phyloP scores from a whole-genome alignment of 257 asterid genomes.

The Eucommia ulmoides region DNA sequence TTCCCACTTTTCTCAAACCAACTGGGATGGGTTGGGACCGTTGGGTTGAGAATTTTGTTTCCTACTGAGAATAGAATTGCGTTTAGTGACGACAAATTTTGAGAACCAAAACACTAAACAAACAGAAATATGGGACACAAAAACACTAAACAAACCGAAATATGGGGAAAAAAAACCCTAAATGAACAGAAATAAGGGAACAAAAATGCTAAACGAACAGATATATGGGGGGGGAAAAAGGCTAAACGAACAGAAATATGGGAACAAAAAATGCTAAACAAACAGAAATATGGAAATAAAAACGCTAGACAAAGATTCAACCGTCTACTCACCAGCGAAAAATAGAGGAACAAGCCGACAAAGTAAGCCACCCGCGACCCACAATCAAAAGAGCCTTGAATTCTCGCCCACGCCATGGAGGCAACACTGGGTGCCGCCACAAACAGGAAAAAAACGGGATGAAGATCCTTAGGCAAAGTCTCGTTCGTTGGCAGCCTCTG shows the following conservation, averaged over 20 bases:
- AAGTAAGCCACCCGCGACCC: constrained; percentile 66
- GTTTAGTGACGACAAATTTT: no score
- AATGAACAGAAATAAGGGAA: no score
- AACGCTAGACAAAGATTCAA: no score
- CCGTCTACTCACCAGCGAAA: constrained; percentile 61
- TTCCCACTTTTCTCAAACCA: no score
- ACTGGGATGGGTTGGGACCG: no score
- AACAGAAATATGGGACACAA: no score
- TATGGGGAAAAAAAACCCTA: no score
- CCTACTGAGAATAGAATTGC: no score
- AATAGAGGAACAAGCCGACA: constrained; percentile 78
- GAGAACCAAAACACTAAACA: no score
- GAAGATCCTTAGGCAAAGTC: constrained; percentile 87
- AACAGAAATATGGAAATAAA: not conserved
- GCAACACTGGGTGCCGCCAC: constrained; percentile 94
- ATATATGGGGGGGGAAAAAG: no score
- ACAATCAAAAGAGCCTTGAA: constrained; percentile 58
- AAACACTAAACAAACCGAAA: no score
- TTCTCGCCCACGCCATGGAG: constrained; percentile 86
- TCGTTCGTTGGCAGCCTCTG: constrained; percentile 89
- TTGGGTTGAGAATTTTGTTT: no score
- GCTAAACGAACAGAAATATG: not conserved
- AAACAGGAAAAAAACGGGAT: constrained; percentile 86
- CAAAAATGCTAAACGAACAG: not conserved
- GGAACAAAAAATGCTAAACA: not conserved